Percentiles rank a stretch among this genome's conserved stretches.
phyloP scores from a whole-genome alignment of 2,329 filamentous ascomycete species.

The Microdochium trichocladiopsis region DNA sequence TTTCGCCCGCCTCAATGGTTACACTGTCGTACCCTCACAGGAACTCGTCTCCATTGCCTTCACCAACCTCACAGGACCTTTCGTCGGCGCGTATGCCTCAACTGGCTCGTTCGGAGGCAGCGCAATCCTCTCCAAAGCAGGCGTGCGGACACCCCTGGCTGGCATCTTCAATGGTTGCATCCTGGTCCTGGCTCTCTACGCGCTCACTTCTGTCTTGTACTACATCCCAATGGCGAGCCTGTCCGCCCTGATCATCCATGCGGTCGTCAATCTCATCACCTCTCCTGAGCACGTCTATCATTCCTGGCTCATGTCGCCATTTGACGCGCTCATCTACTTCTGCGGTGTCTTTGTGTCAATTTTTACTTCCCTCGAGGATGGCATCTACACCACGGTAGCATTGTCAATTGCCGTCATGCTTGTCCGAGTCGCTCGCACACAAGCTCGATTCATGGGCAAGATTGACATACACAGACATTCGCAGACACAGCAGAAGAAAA shows the following conservation, averaged over 20 bases:
- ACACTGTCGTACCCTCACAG: constrained; percentile 71
- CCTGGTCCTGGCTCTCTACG: constrained; percentile 72
- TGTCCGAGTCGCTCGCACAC: constrained; percentile 35
- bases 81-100: constrained; percentile 51
- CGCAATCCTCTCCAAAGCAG: constrained; percentile 78
- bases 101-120: constrained; percentile 54
- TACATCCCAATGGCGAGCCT: constrained; percentile 70
- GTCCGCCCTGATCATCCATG: constrained; percentile 75
- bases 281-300: constrained; percentile 68
- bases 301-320: constrained; percentile 69
- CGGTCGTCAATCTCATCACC: constrained; percentile 69
- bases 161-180: constrained; percentile 72
- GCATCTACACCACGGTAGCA: constrained; percentile 40
- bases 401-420: constrained; percentile 35
- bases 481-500: constrained; percentile 2
- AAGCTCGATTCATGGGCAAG: constrained; percentile 38
- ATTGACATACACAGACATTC: constrained; percentile 15
- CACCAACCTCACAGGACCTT: constrained; percentile 68
- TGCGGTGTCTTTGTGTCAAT: constrained; percentile 56
- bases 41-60: constrained; percentile 74
- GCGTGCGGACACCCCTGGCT: constrained; percentile 71
- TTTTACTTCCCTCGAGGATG: constrained; percentile 41
- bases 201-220: constrained; percentile 69
- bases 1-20: constrained; percentile 73
- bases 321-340: constrained; percentile 71